phyloP scores from a whole-genome alignment of 2,329 filamentous ascomycete species.

The Fusarium sp. region DNA sequence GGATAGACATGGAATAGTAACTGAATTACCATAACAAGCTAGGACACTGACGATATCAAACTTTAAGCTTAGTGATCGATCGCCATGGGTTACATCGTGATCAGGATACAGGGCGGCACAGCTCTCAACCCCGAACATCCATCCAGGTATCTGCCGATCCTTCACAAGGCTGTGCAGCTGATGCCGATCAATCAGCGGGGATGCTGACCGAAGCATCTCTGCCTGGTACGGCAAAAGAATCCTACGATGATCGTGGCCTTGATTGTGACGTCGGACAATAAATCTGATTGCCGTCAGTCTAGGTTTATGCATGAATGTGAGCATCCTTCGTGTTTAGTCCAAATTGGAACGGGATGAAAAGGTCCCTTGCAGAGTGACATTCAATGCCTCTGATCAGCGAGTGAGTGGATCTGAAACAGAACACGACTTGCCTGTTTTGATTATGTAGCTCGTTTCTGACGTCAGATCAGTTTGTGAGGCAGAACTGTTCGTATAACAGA shows the following conservation, averaged over 20 bases:
- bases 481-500: not conserved
- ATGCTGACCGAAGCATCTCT: not conserved
- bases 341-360: not conserved
- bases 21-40: not conserved
- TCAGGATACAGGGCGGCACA: not conserved
- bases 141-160: slow-evolving; percentile 1
- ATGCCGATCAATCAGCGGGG: slow-evolving; percentile 5
- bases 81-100: not conserved
- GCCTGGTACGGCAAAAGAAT: not conserved
- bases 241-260: not conserved
- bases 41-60: not conserved
- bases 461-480: not conserved
- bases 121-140: not conserved
- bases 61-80: not conserved
- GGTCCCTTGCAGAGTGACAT: not conserved
- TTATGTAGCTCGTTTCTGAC: not conserved
- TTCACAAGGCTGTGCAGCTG: slow-evolving; percentile 4
- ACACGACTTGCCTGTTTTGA: slow-evolving; percentile 15
- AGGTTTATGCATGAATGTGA: not conserved
- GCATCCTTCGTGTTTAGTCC: not conserved
- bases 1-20: not conserved
- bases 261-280: not conserved
- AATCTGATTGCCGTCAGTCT: not conserved
- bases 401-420: slow-evolving; percentile 1
- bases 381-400: not conserved